Base-by-base conservation (phyloP, 768 basidiomycete genomes). In the Xerocomellus dryophilus region DNA sequence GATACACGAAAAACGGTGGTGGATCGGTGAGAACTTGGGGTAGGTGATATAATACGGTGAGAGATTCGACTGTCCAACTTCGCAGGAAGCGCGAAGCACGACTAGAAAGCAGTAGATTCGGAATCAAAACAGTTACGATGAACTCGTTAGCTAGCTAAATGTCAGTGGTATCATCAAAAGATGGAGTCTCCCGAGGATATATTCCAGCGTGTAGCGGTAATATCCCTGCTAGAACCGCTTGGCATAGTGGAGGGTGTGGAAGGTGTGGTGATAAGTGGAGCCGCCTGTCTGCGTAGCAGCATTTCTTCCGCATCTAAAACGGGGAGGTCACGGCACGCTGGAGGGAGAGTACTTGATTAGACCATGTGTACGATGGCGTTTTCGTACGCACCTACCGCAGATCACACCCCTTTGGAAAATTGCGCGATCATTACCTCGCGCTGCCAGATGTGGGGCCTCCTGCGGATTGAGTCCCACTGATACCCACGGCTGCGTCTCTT, bases 371-470 rank as follows among this genome's bases (percentile, higher is more conserved):
- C 18, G 43, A 12, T 27, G 32, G 31, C 12, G 15, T 38, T 41
- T 50, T 54, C 44, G 34, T 34, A 56, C 46, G 44, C 47, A 62
- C 69, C 55, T 58, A 43, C 35, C 43, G 51, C 42, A 48, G 40
- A 35, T 53, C 51, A 15, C 34, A 44, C 50, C 43, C 29, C 44
- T 29, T 35, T 50, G 45, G 23, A 54, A 34, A 41, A 17, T 48
- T 43, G 34, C 23, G 35, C 44, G 23, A 57, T 62, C 45, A 21
- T 50, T 63, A 61, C 47, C 18, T 67, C 40, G 57, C 47, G 25
- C 54, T 35, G 42, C 40, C 35, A 39, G 56, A 38, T 20, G 45
- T 23, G 23, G 23, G 29, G 9, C 25, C 45, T 40, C 56, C 57
- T 9, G 32, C 25, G 36, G 43, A 47, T 49, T 39, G 52, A 50